Conservation (phyloP, 352 stramenopile genomes). For the Globisporangium iwayamae region DNA sequence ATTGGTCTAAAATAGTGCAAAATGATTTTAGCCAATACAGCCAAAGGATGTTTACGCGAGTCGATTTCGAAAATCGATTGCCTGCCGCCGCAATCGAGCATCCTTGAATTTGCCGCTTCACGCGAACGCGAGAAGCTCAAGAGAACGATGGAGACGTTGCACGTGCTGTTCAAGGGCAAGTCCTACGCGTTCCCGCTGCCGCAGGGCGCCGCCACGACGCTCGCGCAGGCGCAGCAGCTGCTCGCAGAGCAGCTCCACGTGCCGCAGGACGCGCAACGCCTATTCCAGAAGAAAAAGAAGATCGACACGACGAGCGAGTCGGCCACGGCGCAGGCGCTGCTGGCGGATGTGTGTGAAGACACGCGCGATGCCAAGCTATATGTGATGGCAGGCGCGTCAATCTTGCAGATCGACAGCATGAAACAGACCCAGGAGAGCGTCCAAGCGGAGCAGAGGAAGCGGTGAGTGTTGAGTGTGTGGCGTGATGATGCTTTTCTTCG, state of each 20-base stretch:
- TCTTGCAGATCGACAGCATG: constrained; percentile 48
- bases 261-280: constrained; percentile 39
- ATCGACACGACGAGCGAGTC: constrained; percentile 33
- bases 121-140: neutral
- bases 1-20: too few species aligned
- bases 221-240: constrained; percentile 34
- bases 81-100: neutral
- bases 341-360: constrained; percentile 29
- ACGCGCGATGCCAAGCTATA: constrained; percentile 22
- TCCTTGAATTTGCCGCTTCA: neutral
- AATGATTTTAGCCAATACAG: too few species aligned
- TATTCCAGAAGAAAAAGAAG: constrained; percentile 54
- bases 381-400: constrained; percentile 47
- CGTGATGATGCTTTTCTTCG: neutral
- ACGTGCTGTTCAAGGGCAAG: constrained; percentile 47
- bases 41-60: too few species aligned
- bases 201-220: constrained; percentile 18
- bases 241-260: constrained; percentile 30
- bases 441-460: constrained; percentile 38
- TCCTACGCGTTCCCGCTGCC: constrained; percentile 28
- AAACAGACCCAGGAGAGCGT: constrained; percentile 35
- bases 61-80: too few species aligned
- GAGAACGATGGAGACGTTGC: constrained; percentile 29
- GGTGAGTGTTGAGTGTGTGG: constrained; percentile 22
- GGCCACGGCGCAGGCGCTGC: neutral